phyloP scores from a whole-genome alignment of 768 basidiomycete species.

The Trametes gibbosa region DNA sequence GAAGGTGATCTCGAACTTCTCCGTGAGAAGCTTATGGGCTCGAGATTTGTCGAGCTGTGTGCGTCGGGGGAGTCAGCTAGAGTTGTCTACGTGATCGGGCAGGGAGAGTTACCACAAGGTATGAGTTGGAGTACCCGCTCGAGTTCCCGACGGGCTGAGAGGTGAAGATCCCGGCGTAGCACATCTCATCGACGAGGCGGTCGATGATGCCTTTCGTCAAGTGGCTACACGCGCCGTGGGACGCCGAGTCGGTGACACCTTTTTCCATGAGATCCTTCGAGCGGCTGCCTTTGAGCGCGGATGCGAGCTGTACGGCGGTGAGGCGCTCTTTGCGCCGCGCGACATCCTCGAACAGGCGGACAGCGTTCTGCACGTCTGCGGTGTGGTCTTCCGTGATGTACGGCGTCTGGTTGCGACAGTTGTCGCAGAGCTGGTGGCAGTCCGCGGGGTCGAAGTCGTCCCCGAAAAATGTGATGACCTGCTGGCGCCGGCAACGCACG shows the following conservation, averaged over 20 bases:
- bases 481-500: constrained; percentile 81
- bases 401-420: constrained; percentile 53
- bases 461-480: constrained; percentile 86
- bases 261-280: constrained; percentile 43
- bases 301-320: constrained; percentile 58
- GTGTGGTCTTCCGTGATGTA: constrained; percentile 22
- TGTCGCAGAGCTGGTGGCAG: constrained; percentile 80
- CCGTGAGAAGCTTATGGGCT: background rate
- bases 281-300: constrained; percentile 66
- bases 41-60: background rate
- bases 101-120: constrained; percentile 4
- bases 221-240: constrained; percentile 54
- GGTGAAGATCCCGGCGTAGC: background rate
- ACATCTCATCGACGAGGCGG: constrained; percentile 22
- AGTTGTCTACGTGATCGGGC: background rate
- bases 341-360: constrained; percentile 1
- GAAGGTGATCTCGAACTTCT: constrained; percentile 3
- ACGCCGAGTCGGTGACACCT: constrained; percentile 43
- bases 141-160: background rate
- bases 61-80: background rate
- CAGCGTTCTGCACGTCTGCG: constrained; percentile 21
- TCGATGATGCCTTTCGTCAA: constrained; percentile 56
- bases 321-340: constrained; percentile 25
- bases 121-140: background rate
- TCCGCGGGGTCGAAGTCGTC: constrained; percentile 68